Percentiles rank a stretch among this genome's conserved stretches.
These are phyloP conservation scores for Talaromyces sp. DNA, from an alignment of 2,329 filamentous ascomycete species.

Conservation along the genomic window DNA sequence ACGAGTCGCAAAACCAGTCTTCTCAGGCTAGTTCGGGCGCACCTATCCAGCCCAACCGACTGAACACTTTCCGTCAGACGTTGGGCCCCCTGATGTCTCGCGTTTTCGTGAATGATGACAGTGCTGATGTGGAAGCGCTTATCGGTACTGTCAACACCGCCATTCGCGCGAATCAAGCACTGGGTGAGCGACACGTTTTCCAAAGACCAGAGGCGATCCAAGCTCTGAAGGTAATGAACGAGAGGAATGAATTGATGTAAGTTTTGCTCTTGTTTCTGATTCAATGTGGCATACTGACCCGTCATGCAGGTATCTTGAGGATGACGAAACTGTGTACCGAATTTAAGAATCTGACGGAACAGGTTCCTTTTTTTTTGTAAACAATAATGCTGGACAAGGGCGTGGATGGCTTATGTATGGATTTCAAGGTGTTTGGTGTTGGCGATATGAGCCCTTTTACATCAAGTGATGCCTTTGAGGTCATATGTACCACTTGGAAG, in stretches of 20 bases:
- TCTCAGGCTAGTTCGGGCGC: conserved; percentile 43
- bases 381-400: neutral
- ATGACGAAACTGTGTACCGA: conserved; percentile 65
- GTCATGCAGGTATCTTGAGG: conserved; percentile 37
- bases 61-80: conserved; percentile 71
- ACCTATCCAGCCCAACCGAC: conserved; percentile 51
- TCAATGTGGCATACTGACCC: conserved; percentile 11
- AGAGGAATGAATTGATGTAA: conserved; percentile 88
- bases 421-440: conserved; percentile 9
- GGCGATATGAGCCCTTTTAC: neutral
- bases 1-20: conserved; percentile 44
- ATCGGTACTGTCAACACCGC: conserved; percentile 74
- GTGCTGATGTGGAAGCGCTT: conserved; percentile 69
- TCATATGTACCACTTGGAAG: neutral
- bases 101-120: conserved; percentile 77
- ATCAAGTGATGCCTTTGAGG: neutral
- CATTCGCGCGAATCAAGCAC: conserved; percentile 44
- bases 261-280: conserved; percentile 32
- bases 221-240: conserved; percentile 74
- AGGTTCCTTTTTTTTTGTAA: neutral
- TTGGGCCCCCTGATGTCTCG: conserved; percentile 78
- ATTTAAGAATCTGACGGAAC: conserved; percentile 43
- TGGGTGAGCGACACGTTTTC: conserved; percentile 58
- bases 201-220: conserved; percentile 66
- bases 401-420: neutral